phyloP scores from a whole-genome alignment of 2,329 filamentous ascomycete genomes.

The Ilyonectria sp. region DNA sequence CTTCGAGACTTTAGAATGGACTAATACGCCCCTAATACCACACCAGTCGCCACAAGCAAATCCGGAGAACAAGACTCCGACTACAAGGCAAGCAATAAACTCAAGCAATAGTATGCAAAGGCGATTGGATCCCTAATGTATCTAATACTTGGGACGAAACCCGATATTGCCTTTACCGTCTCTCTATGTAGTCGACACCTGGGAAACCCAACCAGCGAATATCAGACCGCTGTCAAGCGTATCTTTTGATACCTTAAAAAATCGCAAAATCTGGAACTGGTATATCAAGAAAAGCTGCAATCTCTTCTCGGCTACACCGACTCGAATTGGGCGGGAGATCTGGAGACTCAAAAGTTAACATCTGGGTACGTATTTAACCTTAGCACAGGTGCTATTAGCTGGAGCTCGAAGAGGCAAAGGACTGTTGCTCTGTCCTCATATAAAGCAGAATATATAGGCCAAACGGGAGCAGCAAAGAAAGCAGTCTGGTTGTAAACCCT shows the following conservation, averaged over 20 bases:
- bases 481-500: background rate
- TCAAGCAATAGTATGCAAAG: background rate
- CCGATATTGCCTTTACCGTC: conserved; percentile 5
- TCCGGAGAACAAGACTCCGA: background rate
- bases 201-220: background rate
- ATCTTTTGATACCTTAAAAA: background rate
- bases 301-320: background rate
- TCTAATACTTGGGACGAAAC: conserved; percentile 1
- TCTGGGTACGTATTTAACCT: background rate
- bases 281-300: background rate
- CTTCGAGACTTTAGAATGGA: background rate
- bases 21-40: background rate
- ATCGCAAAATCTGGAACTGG: background rate
- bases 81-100: background rate
- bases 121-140: conserved; percentile 10
- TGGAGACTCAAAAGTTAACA: background rate
- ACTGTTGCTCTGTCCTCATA: background rate
- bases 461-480: background rate
- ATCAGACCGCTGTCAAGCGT: background rate
- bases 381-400: background rate
- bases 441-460: background rate
- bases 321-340: background rate
- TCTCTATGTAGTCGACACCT: background rate
- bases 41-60: background rate
- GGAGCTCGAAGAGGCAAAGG: background rate